Evolutionary conservation across 2,329 filamentous ascomycete genomes (phyloP), one percentile per base, ranked within the genome.

Genomic region (Diplodia intermedia): DNA sequence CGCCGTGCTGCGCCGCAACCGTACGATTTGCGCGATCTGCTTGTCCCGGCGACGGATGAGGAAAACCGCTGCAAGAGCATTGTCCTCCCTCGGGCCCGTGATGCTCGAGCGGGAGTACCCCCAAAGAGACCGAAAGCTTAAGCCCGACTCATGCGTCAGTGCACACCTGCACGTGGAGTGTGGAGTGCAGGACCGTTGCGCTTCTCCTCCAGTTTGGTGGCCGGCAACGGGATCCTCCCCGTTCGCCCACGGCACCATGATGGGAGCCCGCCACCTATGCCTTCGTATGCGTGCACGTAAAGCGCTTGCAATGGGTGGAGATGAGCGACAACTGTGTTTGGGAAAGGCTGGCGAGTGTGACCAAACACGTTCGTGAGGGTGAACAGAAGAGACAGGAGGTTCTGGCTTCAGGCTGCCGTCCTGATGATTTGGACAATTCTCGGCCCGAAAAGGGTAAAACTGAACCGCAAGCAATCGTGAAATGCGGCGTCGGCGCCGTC

Each of bases 1-100:
- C 57, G 56, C 56, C 23, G 56, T 38, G 57, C 49, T 33, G 57
- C 57, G 56, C 56, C 38, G 56, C 56, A 15, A 15, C 33, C 55
- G 55, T 62, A 33, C 57, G 57, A 62, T 60, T 47, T n/a, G 36
- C 56, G 36, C 15, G 36, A 47, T 26, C 14, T 47, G 26, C 14
- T 15, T 53, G 23, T 38, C 26, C 50, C 15, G 11, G 20, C 12
- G 14, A 52, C 49, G 49, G 20, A 18, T 29, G 36, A 47, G 8
- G 14, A 18, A 38, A 61, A 23, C 57, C 12, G n/a, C 38, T 36
- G 26, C 57, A 29, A 29, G 18, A 62, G 57, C 43, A 18, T 50
- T 62, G 54, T 18, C 7, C 57, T 11, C 8, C 9, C 12, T 31
- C 15, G 8, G 57, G 57, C 31, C 57, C 26, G 57, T 62, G 57